Evolutionary conservation across 164 flowering plant species (phyloP), one percentile per base, ranked within the genome.

Genomic region (Buxus sempervirens): DNA sequence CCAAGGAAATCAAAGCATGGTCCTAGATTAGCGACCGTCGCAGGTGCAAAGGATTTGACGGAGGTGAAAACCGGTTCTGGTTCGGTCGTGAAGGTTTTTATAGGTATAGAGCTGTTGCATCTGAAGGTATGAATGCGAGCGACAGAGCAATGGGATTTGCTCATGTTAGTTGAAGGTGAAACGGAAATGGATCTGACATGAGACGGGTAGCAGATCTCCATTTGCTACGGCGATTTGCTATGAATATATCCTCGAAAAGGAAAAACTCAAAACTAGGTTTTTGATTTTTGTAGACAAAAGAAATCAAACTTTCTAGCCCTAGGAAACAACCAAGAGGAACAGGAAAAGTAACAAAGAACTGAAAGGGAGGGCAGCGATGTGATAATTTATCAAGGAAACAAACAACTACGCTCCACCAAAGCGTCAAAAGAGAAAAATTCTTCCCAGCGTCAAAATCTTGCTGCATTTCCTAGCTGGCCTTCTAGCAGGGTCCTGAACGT

Each of bases 1-100:
- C 98, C 98, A n/a, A 94, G 87, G 83, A 90, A 90, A 71, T 94
- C 98, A 63, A 90, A 94, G n/a, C 97, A 91, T 0, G 97, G 97
- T 51, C 98, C 98, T 59, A 94, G 90, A 72, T 94, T 94, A 36
- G 98, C 97, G 9, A 94, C 81, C 18, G 98, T 94, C 42, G 98
- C 98, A 0, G 97, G 98, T 0, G 98, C 97, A 74, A 94, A 94
- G 38, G 97, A 42, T 63, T 70, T 80, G 68, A 94, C 88, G 61
- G 96, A 83, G 64, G 89, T 62, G 83, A 75, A 85, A 27, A 86
- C 71, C 23, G 96, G 97, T 28, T 73, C 64, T 4, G 90, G 90
- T 20, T 88, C 91, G 28, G 78, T 16, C 63, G 75, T 64, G 21
- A 64, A 54, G 69, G 77, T 66, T 36, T 54, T 58, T 4, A 75